phyloP scores from a whole-genome alignment of 805 yeast species.

The Nakazawaea siamensis region DNA sequence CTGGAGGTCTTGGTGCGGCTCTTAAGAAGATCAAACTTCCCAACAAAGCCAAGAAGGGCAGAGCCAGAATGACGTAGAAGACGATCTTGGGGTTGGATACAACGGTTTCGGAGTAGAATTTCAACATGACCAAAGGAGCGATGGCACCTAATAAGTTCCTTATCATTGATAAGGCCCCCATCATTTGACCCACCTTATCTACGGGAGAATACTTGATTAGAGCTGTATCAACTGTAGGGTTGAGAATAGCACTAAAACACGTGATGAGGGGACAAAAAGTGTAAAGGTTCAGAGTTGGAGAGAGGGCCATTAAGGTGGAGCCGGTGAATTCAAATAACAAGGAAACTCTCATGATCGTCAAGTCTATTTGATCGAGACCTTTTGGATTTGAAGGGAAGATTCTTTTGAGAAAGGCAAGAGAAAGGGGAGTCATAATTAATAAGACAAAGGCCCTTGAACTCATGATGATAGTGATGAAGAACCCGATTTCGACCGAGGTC shows the following conservation, averaged over 20 bases:
- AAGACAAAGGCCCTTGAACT: conserved; percentile 35
- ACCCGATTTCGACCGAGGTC: conserved; percentile 42
- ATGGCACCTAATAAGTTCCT: conserved; percentile 40
- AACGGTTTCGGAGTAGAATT: conserved; percentile 38
- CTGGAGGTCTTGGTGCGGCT: neutral
- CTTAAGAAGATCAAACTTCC: conserved; percentile 14
- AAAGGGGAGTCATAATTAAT: conserved; percentile 35
- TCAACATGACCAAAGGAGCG: conserved; percentile 40
- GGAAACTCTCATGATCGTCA: conserved; percentile 18
- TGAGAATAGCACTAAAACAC: conserved; percentile 39
- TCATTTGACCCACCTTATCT: conserved; percentile 57
- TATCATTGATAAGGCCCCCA: conserved; percentile 60
- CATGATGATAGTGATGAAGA: conserved; percentile 39
- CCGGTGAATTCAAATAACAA: conserved; percentile 31
- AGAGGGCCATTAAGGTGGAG: conserved; percentile 24
- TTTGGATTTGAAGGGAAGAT: conserved; percentile 14
- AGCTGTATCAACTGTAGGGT: conserved; percentile 54
- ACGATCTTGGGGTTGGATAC: conserved; percentile 28
- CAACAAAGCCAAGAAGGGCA: conserved; percentile 2
- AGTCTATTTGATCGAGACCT: conserved; percentile 16
- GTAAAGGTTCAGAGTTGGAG: conserved; percentile 22
- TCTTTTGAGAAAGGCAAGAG: conserved; percentile 25
- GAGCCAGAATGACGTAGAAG: conserved; percentile 21
- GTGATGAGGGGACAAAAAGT: conserved; percentile 27
- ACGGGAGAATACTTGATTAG: conserved; percentile 55